phyloP scores from a whole-genome alignment of 345 rosid genomes.

The Eucalyptus erythrocorys region DNA sequence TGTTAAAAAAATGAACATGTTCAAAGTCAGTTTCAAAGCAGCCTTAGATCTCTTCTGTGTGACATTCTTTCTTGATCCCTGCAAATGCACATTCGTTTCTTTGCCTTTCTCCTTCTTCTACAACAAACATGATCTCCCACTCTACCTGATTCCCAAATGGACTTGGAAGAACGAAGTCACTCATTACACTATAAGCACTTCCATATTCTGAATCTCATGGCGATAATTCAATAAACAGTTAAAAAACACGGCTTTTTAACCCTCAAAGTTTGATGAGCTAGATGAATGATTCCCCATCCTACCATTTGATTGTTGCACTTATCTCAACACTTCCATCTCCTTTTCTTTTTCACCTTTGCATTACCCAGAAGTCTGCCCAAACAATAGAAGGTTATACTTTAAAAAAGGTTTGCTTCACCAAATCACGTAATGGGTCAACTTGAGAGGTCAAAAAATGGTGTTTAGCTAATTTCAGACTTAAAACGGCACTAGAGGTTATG shows the following conservation, averaged over 20 bases:
- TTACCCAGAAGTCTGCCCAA: not conserved
- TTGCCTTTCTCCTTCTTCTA: not conserved
- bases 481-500: not conserved
- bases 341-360: not conserved
- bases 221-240: not conserved
- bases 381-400: not conserved
- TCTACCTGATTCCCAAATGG: not conserved
- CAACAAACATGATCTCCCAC: not conserved
- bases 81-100: not conserved
- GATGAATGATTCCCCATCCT: not conserved
- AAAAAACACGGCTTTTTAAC: not conserved
- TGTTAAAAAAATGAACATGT: not conserved
- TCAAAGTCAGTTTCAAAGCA: not conserved
- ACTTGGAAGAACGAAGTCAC: not conserved
- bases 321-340: too few relatives aligned
- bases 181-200: not conserved
- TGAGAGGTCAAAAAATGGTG: not conserved
- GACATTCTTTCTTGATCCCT: not conserved
- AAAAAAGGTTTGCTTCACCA: not conserved
- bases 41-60: not conserved
- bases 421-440: not conserved
- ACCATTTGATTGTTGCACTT: not conserved
- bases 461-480: not conserved
- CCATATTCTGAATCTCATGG: not conserved
- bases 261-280: not conserved